Conservation (phyloP, 2,329 filamentous ascomycete genomes). For the Phialemonium atrogriseum region DNA sequence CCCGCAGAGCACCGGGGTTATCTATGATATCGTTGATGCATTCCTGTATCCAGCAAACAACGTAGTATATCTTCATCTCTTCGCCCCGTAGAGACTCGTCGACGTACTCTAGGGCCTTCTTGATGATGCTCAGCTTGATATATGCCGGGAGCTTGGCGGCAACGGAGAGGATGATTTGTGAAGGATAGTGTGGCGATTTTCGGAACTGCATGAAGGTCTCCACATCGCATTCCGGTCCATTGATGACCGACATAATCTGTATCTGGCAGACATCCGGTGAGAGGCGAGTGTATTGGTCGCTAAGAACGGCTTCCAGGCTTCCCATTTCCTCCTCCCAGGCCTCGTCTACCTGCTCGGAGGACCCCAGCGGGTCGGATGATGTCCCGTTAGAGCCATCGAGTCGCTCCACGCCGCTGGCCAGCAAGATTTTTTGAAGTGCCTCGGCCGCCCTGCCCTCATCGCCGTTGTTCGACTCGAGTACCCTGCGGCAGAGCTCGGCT, state of each 20-base stretch:
- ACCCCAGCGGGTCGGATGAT: slow-evolving; percentile 14
- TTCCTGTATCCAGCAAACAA: slow-evolving; percentile 86
- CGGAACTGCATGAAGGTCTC: slow-evolving; percentile 58
- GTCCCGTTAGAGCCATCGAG: slow-evolving; percentile 10
- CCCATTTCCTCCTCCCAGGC: slow-evolving; percentile 80
- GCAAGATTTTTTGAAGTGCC: slow-evolving; percentile 63
- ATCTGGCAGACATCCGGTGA: slow-evolving; percentile 63
- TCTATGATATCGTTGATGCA: slow-evolving; percentile 77
- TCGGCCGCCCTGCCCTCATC: slow-evolving; percentile 74
- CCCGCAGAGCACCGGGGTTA: slow-evolving; percentile 72
- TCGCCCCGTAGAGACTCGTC: slow-evolving; percentile 66
- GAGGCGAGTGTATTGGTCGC: slow-evolving; percentile 57
- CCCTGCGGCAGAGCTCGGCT: slow-evolving; percentile 69
- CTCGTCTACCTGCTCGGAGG: slow-evolving; percentile 44
- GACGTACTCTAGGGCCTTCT: slow-evolving; percentile 65
- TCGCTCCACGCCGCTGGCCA: slow-evolving; percentile 34
- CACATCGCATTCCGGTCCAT: slow-evolving; percentile 39
- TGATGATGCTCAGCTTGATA: slow-evolving; percentile 81
- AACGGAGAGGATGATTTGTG: slow-evolving; percentile 60
- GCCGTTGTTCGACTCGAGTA: slow-evolving; percentile 60
- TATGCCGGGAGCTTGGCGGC: slow-evolving; percentile 73
- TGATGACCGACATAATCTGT: slow-evolving; percentile 48
- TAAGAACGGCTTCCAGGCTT: slow-evolving; percentile 80
- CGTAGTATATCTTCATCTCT: slow-evolving; percentile 80
- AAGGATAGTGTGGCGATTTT: slow-evolving; percentile 67